A percentile compares a stretch with the other conserved stretches of the same genome.
These are phyloP conservation scores for Aureobasidium sp. DNA, from an alignment of 2,329 filamentous ascomycete genomes.

Conservation along the genomic window DNA sequence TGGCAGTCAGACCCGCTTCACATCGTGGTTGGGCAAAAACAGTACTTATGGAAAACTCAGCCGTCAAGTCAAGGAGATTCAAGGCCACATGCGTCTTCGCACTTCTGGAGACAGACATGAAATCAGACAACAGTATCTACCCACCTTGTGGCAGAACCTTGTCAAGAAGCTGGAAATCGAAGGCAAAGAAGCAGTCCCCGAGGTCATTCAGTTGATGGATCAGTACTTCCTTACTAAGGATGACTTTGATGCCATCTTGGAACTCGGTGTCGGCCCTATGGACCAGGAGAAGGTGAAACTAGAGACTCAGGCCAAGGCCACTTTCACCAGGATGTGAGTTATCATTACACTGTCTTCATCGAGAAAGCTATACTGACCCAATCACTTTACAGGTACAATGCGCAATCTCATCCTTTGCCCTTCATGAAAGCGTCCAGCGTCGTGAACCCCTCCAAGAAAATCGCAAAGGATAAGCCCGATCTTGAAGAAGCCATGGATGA, in stretches of 20 bases:
- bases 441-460: conserved; percentile 61
- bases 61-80: conserved; percentile 84
- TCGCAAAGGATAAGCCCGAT: conserved; percentile 74
- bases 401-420: conserved; percentile 76
- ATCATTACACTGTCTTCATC: background rate
- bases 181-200: conserved; percentile 73
- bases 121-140: conserved; percentile 88
- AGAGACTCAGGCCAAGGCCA: conserved; percentile 75
- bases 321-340: conserved; percentile 78
- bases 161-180: conserved; percentile 67
- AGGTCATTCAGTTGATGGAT: conserved; percentile 93
- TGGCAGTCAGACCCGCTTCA: conserved; percentile 64
- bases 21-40: conserved; percentile 90
- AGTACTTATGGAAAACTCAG: conserved; percentile 72
- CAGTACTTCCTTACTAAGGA: conserved; percentile 92
- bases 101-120: conserved; percentile 89
- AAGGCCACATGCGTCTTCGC: conserved; percentile 90
- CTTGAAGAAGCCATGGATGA: conserved; percentile 95
- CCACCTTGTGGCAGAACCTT: conserved; percentile 75
- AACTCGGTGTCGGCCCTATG: conserved; percentile 83
- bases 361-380: conserved; percentile 17
- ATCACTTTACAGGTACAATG: conserved; percentile 61
- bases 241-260: conserved; percentile 87
- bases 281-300: conserved; percentile 68
- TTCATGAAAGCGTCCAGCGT: conserved; percentile 91